phyloP scores from a whole-genome alignment of 768 basidiomycete species.

The Cyclocybe cylindracea region DNA sequence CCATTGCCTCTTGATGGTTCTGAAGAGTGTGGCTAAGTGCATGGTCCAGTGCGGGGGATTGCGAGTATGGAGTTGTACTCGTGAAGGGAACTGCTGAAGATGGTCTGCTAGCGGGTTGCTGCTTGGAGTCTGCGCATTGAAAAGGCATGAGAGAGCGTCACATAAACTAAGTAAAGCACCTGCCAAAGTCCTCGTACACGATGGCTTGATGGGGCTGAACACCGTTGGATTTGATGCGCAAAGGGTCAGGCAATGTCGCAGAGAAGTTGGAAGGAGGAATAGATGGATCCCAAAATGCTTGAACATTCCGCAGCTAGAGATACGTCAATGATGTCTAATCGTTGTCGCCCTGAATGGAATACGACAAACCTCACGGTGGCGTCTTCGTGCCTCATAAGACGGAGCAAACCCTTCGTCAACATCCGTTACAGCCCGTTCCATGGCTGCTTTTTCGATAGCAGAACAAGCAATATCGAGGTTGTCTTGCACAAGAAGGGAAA shows the following conservation, averaged over 20 bases:
- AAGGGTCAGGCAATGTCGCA: slow-evolving; percentile 78
- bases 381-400: slow-evolving; percentile 81
- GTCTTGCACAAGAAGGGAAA: slow-evolving; percentile 80
- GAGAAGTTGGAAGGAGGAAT: slow-evolving; percentile 72
- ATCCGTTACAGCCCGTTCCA: slow-evolving; percentile 92
- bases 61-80: slow-evolving; percentile 49
- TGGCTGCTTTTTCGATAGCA: slow-evolving; percentile 96
- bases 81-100: slow-evolving; percentile 71
- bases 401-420: slow-evolving; percentile 86
- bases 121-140: slow-evolving; percentile 50
- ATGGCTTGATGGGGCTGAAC: slow-evolving; percentile 78
- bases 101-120: slow-evolving; percentile 62
- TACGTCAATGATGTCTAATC: slow-evolving; percentile 1
- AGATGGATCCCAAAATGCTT: slow-evolving; percentile 88
- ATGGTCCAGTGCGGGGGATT: slow-evolving; percentile 66
- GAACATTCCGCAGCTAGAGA: slow-evolving; percentile 59
- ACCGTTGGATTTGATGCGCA: slow-evolving; percentile 83
- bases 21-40: slow-evolving; percentile 43
- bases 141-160: slow-evolving; percentile 28
- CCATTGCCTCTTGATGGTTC: slow-evolving; percentile 83
- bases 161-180: not conserved
- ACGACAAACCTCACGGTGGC: slow-evolving; percentile 76
- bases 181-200: slow-evolving; percentile 96
- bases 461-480: slow-evolving; percentile 93
- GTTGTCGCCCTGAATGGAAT: not conserved